Base-by-base conservation (phyloP, 2,329 filamentous ascomycete genomes). In the Rhynchosporium graminicola region DNA sequence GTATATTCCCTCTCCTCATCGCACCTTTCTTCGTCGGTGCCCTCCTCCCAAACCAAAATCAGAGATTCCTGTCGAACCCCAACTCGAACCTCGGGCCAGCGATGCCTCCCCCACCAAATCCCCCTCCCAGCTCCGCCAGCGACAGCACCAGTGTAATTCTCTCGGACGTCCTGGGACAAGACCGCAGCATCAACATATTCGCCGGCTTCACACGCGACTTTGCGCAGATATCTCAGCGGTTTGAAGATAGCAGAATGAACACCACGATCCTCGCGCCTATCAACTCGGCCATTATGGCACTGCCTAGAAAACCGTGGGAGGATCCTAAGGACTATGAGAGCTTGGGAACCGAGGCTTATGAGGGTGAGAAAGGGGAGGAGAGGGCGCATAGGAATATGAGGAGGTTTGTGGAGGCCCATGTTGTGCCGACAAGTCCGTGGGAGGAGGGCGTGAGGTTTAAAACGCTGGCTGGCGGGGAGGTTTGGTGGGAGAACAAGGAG, bases 241-340 rank as follows among this genome's bases (percentile, higher is more conserved):
- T 98, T 13, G 84, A 89, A 69, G 83, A 91, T 73, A 76, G 81
- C 0, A 73, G 78, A 0, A 76, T 82, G 62, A 93, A 94, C 74
- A 90, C 90, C 15, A 97, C 92, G 2, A 87, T 98, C 29, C 85
- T 98, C 2, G 94, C 93, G 4, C 95, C 95, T 0, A 79, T 90
- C 59, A 98, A 99, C 80, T 86, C 84, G 20, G 92, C 88, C 3
- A 86, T 99, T 72, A 89, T 90, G 67, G 79, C 77, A 0, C 79
- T 98, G 29, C 90, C 92, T 0, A 82, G 89, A 58, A 98, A 97
- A 75, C 93, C 93, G 0, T 96, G 91, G 91, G 91, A 90, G 70
- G 80, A 93, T 66, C 85, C 89, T 0, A 77, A 82, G 58, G 92
- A 97, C 68, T 94, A 95, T 74, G 78, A 80, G 3, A 76, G 76